These are phyloP conservation scores for Fistulina hepatica DNA, from an alignment of 1,284 basidiomycete genomes.

Conservation along the genomic window DNA sequence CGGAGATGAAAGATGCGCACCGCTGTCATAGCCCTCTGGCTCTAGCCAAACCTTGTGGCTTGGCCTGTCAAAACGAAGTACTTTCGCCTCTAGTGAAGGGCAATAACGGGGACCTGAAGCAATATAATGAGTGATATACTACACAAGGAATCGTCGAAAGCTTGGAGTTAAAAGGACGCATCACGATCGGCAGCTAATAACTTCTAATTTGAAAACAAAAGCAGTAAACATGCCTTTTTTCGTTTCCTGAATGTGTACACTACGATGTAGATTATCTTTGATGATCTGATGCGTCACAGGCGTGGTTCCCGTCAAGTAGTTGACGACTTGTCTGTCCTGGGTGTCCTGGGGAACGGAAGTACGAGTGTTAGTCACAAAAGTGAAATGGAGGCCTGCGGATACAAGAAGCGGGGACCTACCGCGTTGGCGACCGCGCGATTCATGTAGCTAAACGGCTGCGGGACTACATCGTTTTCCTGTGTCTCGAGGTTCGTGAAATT, in stretches of 20 bases:
- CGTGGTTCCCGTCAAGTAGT: slow-evolving; percentile 69
- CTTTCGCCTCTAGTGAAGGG: slow-evolving; percentile 82
- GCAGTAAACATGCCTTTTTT: slow-evolving; percentile 48
- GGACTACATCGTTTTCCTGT: slow-evolving; percentile 52
- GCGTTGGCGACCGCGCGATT: slow-evolving; percentile 40
- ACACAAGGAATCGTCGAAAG: too few species aligned
- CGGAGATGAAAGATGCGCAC: slow-evolving; percentile 27
- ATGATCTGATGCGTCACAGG: slow-evolving; percentile 64
- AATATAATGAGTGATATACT: background rate
- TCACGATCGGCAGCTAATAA: too few species aligned
- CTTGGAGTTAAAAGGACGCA: too few species aligned
- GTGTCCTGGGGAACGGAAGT: background rate
- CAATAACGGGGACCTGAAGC: slow-evolving; percentile 76
- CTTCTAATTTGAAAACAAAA: background rate
- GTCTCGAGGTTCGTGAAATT: slow-evolving; percentile 46
- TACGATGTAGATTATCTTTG: slow-evolving; percentile 60
- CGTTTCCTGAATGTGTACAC: slow-evolving; percentile 79
- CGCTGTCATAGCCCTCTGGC: slow-evolving; percentile 82
- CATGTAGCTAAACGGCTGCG: slow-evolving; percentile 54
- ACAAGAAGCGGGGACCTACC: slow-evolving; percentile 19
- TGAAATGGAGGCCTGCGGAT: slow-evolving; percentile 3
- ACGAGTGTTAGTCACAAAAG: background rate
- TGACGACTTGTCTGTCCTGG: slow-evolving; percentile 62
- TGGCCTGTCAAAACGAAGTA: slow-evolving; percentile 66
- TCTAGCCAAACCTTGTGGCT: slow-evolving; percentile 81